Conservation (phyloP, 1,284 basidiomycete species). For the Tilletia horrida region DNA sequence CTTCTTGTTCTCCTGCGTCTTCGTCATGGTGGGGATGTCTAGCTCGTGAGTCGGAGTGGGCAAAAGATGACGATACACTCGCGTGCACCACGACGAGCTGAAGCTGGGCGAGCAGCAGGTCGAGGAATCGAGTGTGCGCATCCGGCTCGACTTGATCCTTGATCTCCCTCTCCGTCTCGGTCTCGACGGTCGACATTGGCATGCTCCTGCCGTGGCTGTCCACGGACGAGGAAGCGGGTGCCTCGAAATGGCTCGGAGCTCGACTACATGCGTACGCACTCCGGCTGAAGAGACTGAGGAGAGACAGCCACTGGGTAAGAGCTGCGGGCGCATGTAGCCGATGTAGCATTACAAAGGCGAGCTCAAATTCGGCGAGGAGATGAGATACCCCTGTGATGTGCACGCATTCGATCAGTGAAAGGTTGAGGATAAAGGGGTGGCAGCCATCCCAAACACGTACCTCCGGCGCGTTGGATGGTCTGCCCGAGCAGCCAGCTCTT, state of each 20-base stretch:
- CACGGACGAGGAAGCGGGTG: neutral
- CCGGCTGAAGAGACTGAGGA: neutral
- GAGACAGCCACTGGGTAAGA: neutral
- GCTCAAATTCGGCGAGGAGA: constrained; percentile 5
- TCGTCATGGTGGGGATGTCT: too few species aligned
- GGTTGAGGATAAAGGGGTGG: too few species aligned
- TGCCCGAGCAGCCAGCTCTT: constrained; percentile 3
- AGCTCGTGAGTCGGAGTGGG: neutral
- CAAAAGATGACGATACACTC: neutral
- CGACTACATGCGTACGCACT: constrained; percentile 5
- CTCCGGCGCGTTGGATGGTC: neutral
- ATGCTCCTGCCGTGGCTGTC: too few species aligned
- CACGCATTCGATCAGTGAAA: neutral
- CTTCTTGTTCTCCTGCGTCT: neutral
- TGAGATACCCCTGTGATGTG: neutral
- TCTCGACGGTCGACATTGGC: neutral
- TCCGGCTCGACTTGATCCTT: neutral
- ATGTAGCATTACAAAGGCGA: constrained; percentile 2
- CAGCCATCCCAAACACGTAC: too few species aligned
- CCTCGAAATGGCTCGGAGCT: neutral
- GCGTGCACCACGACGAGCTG: constrained; percentile 5
- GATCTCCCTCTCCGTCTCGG: neutral
- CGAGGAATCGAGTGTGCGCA: neutral
- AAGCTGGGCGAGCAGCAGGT: neutral
- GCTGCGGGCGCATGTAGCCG: neutral